A percentile compares a stretch with the other conserved stretches of the same genome.
phyloP scores from a whole-genome alignment of 164 flowering plant genomes.

The Chloranthus sessilifolius region DNA sequence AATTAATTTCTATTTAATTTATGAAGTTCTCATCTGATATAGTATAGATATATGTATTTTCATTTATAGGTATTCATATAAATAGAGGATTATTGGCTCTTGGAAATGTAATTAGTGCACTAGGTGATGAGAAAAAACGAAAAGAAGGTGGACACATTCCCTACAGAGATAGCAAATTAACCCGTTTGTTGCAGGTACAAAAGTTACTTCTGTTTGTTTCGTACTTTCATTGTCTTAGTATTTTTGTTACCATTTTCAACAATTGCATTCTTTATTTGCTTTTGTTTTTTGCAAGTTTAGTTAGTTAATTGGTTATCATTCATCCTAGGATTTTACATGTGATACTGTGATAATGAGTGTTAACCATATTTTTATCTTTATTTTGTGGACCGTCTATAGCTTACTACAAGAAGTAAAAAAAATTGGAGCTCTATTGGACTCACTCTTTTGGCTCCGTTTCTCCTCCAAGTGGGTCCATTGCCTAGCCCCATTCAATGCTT shows the following conservation, averaged over 20 bases:
- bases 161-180: conserved; percentile 96
- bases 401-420: too few relatives aligned
- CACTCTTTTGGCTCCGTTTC: too few relatives aligned
- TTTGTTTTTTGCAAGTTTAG: neutral
- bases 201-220: neutral
- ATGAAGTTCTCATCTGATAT: neutral
- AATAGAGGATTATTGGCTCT: conserved; percentile 91
- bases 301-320: too few relatives aligned
- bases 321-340: too few relatives aligned
- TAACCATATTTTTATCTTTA: too few relatives aligned
- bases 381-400: too few relatives aligned
- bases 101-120: conserved; percentile 99
- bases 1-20: neutral
- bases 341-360: too few relatives aligned
- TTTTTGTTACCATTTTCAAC: neutral
- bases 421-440: too few relatives aligned
- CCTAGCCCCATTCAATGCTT: too few relatives aligned
- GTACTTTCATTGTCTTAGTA: neutral
- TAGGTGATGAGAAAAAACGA: conserved; percentile 96
- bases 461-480: too few relatives aligned
- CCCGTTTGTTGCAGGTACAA: conserved; percentile 85
- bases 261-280: neutral
- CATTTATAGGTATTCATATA: conserved; percentile 71
- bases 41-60: neutral
- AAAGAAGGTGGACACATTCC: conserved; percentile 98